These are phyloP conservation scores for Aeschynomene evenia DNA, from an alignment of 306 rosid genomes.

Conservation along the genomic window DNA sequence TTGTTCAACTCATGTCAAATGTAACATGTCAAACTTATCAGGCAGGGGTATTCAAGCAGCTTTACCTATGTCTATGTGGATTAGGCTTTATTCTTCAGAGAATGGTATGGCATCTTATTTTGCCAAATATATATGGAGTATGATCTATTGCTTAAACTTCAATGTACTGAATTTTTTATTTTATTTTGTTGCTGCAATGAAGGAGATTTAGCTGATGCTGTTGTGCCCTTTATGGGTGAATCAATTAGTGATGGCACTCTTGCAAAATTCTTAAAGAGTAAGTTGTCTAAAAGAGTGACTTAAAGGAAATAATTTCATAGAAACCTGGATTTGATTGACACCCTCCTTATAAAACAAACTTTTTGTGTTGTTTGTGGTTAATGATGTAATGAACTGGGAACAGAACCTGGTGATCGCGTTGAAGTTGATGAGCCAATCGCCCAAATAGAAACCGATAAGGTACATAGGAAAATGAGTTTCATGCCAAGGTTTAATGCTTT, in stretches of 20 bases:
- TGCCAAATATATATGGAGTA: neutral
- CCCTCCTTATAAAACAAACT: slow-evolving; percentile 1
- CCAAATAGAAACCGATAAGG: slow-evolving; percentile 70
- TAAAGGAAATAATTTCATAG: neutral
- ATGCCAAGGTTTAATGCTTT: neutral
- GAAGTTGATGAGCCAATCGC: slow-evolving; percentile 61
- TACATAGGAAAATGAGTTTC: neutral
- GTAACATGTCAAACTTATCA: slow-evolving; percentile 26
- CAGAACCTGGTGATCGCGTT: slow-evolving; percentile 66
- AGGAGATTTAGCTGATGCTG: slow-evolving; percentile 61
- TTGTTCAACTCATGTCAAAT: slow-evolving; percentile 7
- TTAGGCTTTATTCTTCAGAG: slow-evolving; percentile 40
- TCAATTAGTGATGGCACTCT: slow-evolving; percentile 62
- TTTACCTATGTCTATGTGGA: slow-evolving; percentile 17
- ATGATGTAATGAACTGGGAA: slow-evolving; percentile 16
- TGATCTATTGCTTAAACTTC: neutral
- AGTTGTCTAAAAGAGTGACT: slow-evolving; percentile 18
- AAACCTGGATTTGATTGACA: neutral
- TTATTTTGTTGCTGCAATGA: slow-evolving; percentile 11
- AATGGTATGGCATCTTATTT: slow-evolving; percentile 37
- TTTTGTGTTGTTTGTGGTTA: slow-evolving; percentile 25
- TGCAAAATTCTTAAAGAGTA: slow-evolving; percentile 60
- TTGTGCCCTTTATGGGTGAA: slow-evolving; percentile 72
- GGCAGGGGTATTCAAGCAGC: slow-evolving; percentile 39
- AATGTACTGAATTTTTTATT: neutral